Base-by-base conservation (phyloP, 148 eudicot genomes). In the Fagopyrum tataricum region DNA sequence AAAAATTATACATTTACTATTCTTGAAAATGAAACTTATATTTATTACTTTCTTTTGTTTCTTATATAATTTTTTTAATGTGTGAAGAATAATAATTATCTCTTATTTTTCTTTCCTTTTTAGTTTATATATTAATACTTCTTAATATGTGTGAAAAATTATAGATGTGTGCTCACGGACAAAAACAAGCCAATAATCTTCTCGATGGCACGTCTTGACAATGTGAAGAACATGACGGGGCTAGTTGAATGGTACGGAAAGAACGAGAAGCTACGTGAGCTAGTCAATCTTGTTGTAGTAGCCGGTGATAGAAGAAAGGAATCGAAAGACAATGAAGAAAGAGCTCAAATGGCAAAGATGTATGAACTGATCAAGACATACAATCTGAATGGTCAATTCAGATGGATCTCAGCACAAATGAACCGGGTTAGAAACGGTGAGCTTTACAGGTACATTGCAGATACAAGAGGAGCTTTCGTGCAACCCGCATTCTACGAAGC, bases 401-500 rank as follows among this genome's bases (percentile, higher is more conserved):
- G 99, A 53, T 95, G 99, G 99, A 95, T 95, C 72, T 95, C 99
- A 0, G 92, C 99, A 6, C 99, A 95, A 73, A 95, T 95, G 99
- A 88, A 95, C 81, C 71, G 99, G 37, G 92, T 90, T 43, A 87
- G 99, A 76, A 95, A 95, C 18, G 99, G 99, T 14, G 99, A 95
- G 76, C 92, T 95, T 7, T 91, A 95, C 75, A 90, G 99, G 47
- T 92, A 70, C 89, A 87, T 95, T 75, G 97, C 97, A 0, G 99
- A 95, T 82, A 90, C 93, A 4, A 87, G 37, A 76, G 99, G 99
- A 20, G 90, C 89, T 2, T 95, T 95, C 11, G 92, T 95, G 17
- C 99, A 95, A 73, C 99, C 99, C 1, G 97, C 99, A 10, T 88
- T 81, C 49, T 95, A 95, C 9, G 99, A 95, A 85, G 97, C 99